Percentiles rank a stretch among this genome's conserved stretches.
Conservation (phyloP, 2,329 filamentous ascomycete species). For the Aureobasidium sp. region DNA sequence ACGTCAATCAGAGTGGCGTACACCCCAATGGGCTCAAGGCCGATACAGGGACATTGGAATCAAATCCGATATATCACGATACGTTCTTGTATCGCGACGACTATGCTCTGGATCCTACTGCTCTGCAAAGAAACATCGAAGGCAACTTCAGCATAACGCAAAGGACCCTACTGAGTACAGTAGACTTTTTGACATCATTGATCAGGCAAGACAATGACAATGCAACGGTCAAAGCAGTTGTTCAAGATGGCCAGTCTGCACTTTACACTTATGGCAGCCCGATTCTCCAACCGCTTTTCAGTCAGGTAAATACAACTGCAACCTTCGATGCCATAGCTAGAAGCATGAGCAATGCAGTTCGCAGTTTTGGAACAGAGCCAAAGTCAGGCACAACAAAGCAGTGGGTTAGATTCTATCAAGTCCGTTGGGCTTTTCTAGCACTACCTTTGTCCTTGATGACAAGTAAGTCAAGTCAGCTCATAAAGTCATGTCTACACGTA, state of each 20-base stretch:
- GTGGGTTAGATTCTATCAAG: neutral
- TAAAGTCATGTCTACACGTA: neutral
- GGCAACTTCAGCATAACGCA: neutral
- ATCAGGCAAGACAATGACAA: neutral
- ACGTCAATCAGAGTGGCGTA: neutral
- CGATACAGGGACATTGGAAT: neutral
- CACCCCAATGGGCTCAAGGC: neutral
- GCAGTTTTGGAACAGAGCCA: neutral
- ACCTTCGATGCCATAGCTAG: neutral
- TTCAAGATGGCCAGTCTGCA: neutral
- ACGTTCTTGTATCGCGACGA: neutral
- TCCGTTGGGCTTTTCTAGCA: neutral
- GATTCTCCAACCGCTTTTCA: neutral
- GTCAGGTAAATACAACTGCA: neutral
- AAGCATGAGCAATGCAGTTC: constrained; percentile 6
- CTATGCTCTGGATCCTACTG: neutral
- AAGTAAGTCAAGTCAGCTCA: neutral
- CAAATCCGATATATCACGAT: neutral
- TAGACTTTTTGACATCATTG: neutral
- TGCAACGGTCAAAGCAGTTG: neutral
- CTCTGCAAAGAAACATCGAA: neutral
- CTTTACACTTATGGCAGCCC: neutral
- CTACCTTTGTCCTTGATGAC: neutral
- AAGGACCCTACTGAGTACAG: neutral
- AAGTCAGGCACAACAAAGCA: neutral